Base-by-base conservation (phyloP, 306 rosid species). In the Datisca glomerata region DNA sequence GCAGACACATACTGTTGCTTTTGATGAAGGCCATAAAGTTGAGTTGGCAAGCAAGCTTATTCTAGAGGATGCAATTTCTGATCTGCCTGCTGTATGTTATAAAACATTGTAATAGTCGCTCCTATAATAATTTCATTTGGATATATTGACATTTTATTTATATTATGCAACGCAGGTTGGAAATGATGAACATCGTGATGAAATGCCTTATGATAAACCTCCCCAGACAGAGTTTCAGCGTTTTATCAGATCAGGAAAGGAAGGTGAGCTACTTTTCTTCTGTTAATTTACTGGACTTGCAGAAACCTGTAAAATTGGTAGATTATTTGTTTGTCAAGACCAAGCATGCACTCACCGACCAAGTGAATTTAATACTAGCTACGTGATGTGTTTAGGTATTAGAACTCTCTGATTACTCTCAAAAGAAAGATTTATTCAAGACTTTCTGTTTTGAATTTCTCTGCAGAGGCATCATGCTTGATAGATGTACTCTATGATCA, bases 1-100 rank as follows among this genome's bases (percentile, higher is more conserved):
- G 61, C 63, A 85, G 96, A 58, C 17, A 12, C 68, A 65, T 25
- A 59, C 72, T 1, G 86, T 86, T 32, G 94, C 86, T 2, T 70
- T 68, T 24, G 53, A 68, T 4, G 75, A 71, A 43, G 80, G 82
- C 1, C 73, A 64, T 0, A 3, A 15, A 1, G 19, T 33, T n/a
- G 20, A 46, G 20, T 31, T 82, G 41, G 68, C 65, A 34, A 56
- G 8, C n/a, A 80, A 66, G 22, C 92, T 86, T 45, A 35, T 57
- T 4, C 48, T 86, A 19, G 36, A 66, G 5, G 92, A 86, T 67
- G 93, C 96, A 18, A 70, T 86, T 21, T 70, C 86, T 12, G 96
- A 86, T 53, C 81, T 86, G 13, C 96, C 96, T 9, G 10, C 21
- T 35, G 96, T 81, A 75, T 31, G 25, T 29, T 49, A n/a, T n/a